Evolutionary conservation across 306 rosid genomes (phyloP).

Genomic region (Abrus precatorius): DNA sequence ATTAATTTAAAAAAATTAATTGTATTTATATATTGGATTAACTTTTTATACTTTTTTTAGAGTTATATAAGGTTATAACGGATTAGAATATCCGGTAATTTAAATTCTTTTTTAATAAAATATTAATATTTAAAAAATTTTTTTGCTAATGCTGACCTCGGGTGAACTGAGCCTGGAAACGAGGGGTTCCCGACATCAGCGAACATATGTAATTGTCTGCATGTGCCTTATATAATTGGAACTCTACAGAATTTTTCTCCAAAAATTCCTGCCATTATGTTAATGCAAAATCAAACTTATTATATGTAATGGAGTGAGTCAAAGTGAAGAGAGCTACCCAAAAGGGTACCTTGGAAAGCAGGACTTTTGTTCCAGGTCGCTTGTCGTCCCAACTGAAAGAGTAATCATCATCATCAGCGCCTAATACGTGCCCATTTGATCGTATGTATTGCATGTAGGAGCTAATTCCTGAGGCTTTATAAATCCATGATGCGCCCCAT

Average conservation of each 20-base stretch:
- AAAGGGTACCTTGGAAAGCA: conserved; percentile 76
- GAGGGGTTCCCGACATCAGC: conserved; percentile 69
- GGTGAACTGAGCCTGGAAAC: conserved; percentile 78
- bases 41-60: no score
- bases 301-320: background rate
- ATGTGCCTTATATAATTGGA: conserved; percentile 76
- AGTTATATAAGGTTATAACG: background rate
- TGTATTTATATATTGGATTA: no score
- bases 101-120: no score
- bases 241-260: conserved; percentile 61
- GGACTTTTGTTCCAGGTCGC: conserved; percentile 82
- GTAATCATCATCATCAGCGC: conserved; percentile 81
- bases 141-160: conserved; percentile 63
- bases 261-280: conserved; percentile 63
- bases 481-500: conserved; percentile 95
- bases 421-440: conserved; percentile 83
- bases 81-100: background rate
- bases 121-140: background rate
- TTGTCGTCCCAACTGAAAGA: conserved; percentile 96
- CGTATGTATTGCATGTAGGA: conserved; percentile 68
- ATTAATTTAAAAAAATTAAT: no score
- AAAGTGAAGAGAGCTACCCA: background rate
- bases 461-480: conserved; percentile 69
- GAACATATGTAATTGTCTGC: conserved; percentile 88
- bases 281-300: conserved; percentile 16